Percentiles rank a stretch among this genome's conserved stretches.
These are phyloP conservation scores for Potentilla sterilis DNA, from an alignment of 306 rosid species.

Conservation along the genomic window DNA sequence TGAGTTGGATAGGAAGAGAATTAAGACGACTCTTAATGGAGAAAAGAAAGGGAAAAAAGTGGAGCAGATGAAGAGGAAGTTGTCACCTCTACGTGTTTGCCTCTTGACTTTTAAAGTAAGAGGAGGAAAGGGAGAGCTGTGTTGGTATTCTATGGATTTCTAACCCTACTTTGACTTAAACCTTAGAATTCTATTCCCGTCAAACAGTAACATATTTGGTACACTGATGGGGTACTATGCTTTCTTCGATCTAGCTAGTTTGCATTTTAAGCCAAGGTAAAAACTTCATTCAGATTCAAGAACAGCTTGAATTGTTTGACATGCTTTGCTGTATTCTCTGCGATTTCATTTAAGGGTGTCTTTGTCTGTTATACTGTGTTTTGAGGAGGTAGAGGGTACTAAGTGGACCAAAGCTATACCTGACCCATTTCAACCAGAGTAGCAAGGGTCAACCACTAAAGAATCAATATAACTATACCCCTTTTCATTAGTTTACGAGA, in stretches of 20 bases:
- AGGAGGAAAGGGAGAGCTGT: constrained; percentile 15
- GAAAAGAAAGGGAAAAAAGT: constrained; percentile 37
- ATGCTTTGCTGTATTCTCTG: constrained; percentile 21
- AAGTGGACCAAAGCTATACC: constrained; percentile 55
- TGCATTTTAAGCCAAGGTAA: background rate
- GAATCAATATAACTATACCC: constrained; percentile 28
- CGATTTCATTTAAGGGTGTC: constrained; percentile 34
- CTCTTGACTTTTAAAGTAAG: constrained; percentile 59
- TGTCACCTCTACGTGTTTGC: constrained; percentile 47
- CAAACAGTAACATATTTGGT: constrained; percentile 22
- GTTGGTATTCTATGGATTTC: constrained; percentile 42
- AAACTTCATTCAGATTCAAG: background rate
- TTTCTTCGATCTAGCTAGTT: background rate
- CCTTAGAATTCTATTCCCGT: constrained; percentile 4
- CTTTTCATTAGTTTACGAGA: constrained; percentile 14
- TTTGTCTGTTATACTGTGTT: constrained; percentile 48
- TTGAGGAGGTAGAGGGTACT: constrained; percentile 48
- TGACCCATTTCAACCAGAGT: constrained; percentile 49
- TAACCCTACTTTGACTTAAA: constrained; percentile 54
- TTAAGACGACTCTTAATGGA: constrained; percentile 3
- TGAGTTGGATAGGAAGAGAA: constrained; percentile 2
- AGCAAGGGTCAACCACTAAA: constrained; percentile 70
- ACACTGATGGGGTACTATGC: background rate
- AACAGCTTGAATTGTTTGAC: background rate
- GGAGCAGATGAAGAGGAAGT: constrained; percentile 59